These are phyloP conservation scores for Zymoseptoria brevis DNA, from an alignment of 2,329 filamentous ascomycete species.

Conservation along the genomic window DNA sequence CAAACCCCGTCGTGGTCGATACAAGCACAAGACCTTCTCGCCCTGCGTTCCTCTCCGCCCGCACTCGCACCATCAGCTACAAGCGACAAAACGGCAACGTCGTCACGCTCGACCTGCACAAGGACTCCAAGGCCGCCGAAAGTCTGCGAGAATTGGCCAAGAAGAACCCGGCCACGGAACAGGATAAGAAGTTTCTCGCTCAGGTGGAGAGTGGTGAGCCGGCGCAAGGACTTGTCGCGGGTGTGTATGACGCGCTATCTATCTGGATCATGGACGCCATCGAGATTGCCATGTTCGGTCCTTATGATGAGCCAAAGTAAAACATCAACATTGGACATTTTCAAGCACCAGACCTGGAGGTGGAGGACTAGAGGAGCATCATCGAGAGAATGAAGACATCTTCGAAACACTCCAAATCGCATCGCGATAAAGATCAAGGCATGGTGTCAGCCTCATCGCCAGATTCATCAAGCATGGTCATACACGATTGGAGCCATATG, in stretches of 20 bases:
- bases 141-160: conserved; percentile 8
- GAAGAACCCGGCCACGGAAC: conserved; percentile 3
- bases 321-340: neutral
- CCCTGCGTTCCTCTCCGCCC: conserved; percentile 13
- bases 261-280: conserved; percentile 17
- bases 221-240: conserved; percentile 9
- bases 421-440: neutral
- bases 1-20: conserved; percentile 4
- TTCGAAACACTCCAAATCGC: neutral
- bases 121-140: conserved; percentile 14
- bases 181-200: neutral
- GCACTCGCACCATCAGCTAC: conserved; percentile 17
- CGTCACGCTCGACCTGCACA: conserved; percentile 16
- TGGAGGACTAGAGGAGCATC: neutral
- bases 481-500: neutral
- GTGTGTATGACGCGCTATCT: conserved; percentile 16
- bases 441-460: neutral
- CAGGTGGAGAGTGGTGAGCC: conserved; percentile 2
- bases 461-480: neutral
- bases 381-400: neutral
- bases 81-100: conserved; percentile 14
- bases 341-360: neutral
- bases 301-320: conserved; percentile 15
- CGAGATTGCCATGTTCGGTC: conserved; percentile 17
- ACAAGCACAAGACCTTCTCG: conserved; percentile 1